These are phyloP conservation scores for Jaenimonas drosophilae DNA, from an alignment of 208 protist genomes.

Conservation along the genomic window DNA sequence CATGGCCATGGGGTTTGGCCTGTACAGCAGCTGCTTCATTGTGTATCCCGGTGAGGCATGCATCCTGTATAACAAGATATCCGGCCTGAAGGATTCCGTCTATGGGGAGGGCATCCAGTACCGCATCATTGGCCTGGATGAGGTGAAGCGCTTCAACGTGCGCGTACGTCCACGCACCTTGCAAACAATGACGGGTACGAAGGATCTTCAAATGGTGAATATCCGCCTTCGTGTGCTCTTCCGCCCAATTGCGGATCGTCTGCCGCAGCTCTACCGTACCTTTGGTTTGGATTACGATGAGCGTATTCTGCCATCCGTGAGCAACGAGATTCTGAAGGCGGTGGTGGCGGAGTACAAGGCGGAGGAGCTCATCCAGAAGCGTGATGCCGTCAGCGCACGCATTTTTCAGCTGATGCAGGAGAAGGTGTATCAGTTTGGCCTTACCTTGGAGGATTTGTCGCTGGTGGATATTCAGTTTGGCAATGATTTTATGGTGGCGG, in stretches of 20 bases:
- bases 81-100: conserved; percentile 77
- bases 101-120: conserved; percentile 87
- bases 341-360: conserved; percentile 98
- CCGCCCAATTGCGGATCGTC: conserved; percentile 68
- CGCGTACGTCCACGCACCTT: conserved; percentile 86
- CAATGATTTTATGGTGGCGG: conserved; percentile 92
- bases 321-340: conserved; percentile 92
- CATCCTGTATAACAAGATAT: conserved; percentile 89
- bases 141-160: conserved; percentile 96
- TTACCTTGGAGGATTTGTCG: conserved; percentile 96
- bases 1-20: conserved; percentile 40
- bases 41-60: conserved; percentile 87
- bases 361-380: conserved; percentile 97
- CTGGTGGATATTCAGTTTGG: conserved; percentile 96
- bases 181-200: conserved; percentile 88
- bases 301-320: conserved; percentile 97
- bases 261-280: conserved; percentile 86
- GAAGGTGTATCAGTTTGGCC: conserved; percentile 95
- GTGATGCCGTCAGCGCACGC: conserved; percentile 88
- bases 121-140: conserved; percentile 92
- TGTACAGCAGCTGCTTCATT: conserved; percentile 89
- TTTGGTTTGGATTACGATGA: conserved; percentile 94
- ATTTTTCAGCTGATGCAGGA: conserved; percentile 91
- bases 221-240: conserved; percentile 89
- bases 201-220: conserved; percentile 92